A percentile compares a stretch with the other conserved stretches of the same genome.
These are phyloP conservation scores for Colletotrichum lentis DNA, from an alignment of 2,329 filamentous ascomycete species.

Conservation along the genomic window DNA sequence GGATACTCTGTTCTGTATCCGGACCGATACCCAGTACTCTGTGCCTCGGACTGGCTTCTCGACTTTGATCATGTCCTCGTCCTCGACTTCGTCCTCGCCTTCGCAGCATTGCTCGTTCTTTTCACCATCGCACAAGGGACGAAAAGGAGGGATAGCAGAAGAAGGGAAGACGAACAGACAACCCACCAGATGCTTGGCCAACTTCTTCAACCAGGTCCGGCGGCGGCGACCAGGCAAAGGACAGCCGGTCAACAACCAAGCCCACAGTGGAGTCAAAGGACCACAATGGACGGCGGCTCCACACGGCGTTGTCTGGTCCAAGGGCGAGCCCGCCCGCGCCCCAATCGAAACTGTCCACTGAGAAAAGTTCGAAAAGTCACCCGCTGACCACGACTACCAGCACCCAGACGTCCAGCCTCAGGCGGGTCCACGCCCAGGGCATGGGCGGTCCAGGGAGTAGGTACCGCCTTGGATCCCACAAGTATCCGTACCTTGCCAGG, in stretches of 20 bases:
- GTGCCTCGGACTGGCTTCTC: neutral
- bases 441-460: constrained; percentile 15
- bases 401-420: constrained; percentile 30
- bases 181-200: neutral
- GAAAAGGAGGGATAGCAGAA: neutral
- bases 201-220: constrained; percentile 4
- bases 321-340: constrained; percentile 32
- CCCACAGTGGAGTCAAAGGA: constrained; percentile 18
- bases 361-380: constrained; percentile 38
- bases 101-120: neutral
- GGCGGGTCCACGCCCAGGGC: constrained; percentile 24
- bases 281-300: constrained; percentile 26
- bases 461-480: constrained; percentile 28
- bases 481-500: constrained; percentile 33
- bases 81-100: neutral
- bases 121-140: neutral
- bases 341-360: constrained; percentile 38
- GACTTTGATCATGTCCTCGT: neutral
- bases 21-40: too few relatives aligned
- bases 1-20: too few relatives aligned
- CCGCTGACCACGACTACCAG: constrained; percentile 34
- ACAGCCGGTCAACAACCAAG: constrained; percentile 2
- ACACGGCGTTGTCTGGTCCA: constrained; percentile 30
- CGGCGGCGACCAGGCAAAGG: constrained; percentile 13
- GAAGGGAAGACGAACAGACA: too few relatives aligned